Conservation (phyloP, 768 basidiomycete species). For the Tylopilus felleus region DNA sequence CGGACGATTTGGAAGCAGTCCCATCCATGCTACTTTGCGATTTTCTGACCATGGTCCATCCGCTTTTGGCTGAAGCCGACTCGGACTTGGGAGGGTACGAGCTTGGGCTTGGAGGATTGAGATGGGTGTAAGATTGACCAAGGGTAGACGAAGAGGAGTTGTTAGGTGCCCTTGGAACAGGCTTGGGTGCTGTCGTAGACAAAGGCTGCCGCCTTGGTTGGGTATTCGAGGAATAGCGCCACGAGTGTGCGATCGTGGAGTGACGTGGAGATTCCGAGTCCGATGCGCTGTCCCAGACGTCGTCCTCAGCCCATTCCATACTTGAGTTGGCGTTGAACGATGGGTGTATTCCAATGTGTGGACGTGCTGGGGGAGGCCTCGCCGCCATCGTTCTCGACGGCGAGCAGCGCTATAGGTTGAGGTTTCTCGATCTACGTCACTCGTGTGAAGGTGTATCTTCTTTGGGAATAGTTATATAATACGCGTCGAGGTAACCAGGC, state of each 20-base stretch:
- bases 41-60: constrained; percentile 75
- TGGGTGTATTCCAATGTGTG: constrained; percentile 65
- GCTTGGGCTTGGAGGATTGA: constrained; percentile 68
- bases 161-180: constrained; percentile 46
- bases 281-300: constrained; percentile 82
- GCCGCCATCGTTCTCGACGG: constrained; percentile 41
- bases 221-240: constrained; percentile 34
- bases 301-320: constrained; percentile 78
- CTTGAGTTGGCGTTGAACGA: constrained; percentile 42
- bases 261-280: constrained; percentile 70
- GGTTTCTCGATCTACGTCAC: background rate
- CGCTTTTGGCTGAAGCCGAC: constrained; percentile 44
- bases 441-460: constrained; percentile 9
- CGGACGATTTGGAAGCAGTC: constrained; percentile 19
- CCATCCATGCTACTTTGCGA: constrained; percentile 27
- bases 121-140: constrained; percentile 78
- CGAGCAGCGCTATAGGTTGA: constrained; percentile 4
- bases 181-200: constrained; percentile 46
- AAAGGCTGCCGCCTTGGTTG: constrained; percentile 28
- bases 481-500: too few species aligned
- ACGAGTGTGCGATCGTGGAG: constrained; percentile 46
- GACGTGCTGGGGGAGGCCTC: constrained; percentile 68
- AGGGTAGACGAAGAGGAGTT: constrained; percentile 65
- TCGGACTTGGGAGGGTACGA: constrained; percentile 66
- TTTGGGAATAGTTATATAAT: background rate